Conservation (phyloP, 2,329 filamentous ascomycete genomes). For the Coniella vitis region DNA sequence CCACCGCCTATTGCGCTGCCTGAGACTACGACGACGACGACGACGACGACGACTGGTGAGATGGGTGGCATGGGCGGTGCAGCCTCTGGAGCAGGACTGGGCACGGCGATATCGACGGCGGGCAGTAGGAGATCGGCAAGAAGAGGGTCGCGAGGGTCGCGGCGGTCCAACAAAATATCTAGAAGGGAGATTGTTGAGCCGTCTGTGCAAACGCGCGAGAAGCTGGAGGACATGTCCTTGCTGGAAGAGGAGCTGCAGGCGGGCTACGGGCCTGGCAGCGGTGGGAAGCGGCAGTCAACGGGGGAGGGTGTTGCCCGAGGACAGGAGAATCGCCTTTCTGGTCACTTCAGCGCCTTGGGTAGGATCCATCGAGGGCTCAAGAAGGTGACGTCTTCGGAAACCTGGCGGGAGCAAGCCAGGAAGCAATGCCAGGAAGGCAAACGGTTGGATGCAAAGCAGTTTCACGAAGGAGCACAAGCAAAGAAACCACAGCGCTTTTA, state of each 20-base stretch:
- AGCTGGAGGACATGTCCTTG: slow-evolving; percentile 5
- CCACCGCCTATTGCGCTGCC: slow-evolving; percentile 8
- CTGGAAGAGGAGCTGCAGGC: background rate
- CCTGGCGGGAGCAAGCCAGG: background rate
- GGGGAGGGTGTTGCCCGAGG: background rate
- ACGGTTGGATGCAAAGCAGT: slow-evolving; percentile 6
- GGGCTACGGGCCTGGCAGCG: background rate
- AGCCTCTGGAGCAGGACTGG: no score
- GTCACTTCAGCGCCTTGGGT: slow-evolving; percentile 4
- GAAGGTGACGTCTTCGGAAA: slow-evolving; percentile 10
- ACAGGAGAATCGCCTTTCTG: background rate
- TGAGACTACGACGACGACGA: background rate
- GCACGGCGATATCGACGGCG: no score
- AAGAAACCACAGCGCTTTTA: slow-evolving; percentile 13
- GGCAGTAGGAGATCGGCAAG: background rate
- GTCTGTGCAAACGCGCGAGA: slow-evolving; percentile 5
- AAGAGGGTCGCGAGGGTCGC: slow-evolving; percentile 2
- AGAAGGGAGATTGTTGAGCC: slow-evolving; percentile 10
- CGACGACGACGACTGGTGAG: background rate
- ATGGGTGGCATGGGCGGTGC: background rate
- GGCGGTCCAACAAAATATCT: slow-evolving; percentile 7
- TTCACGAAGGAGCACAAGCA: slow-evolving; percentile 8
- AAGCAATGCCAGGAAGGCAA: background rate
- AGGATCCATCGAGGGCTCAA: slow-evolving; percentile 12
- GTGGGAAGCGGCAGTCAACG: background rate